These are phyloP conservation scores for Saccharomycopsis babjevae DNA, from an alignment of 805 yeast species.

Conservation along the genomic window DNA sequence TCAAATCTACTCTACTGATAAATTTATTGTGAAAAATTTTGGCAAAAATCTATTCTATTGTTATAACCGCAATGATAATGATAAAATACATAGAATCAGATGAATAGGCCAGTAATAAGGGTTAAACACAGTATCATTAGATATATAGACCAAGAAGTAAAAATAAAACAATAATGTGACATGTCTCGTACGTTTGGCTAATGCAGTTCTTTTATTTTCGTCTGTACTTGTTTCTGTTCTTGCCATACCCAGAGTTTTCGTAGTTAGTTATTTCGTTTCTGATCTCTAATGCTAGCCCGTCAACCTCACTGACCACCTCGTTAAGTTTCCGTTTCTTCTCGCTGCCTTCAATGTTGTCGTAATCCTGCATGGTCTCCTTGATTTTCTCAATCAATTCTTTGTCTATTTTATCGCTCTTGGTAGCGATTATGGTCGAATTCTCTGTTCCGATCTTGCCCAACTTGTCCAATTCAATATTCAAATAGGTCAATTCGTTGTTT, in stretches of 20 bases:
- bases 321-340: constrained; percentile 15
- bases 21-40: too few relatives aligned
- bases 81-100: too few relatives aligned
- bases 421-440: constrained; percentile 27
- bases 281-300: constrained; percentile 14
- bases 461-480: constrained; percentile 45
- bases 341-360: not conserved
- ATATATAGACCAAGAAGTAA: not conserved
- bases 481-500: constrained; percentile 53
- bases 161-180: too few relatives aligned
- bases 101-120: too few relatives aligned
- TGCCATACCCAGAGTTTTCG: constrained; percentile 10
- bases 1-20: too few relatives aligned
- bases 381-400: constrained; percentile 15
- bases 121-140: not conserved
- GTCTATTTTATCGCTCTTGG: constrained; percentile 15
- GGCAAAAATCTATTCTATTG: too few relatives aligned
- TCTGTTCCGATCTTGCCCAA: constrained; percentile 42
- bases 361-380: constrained; percentile 7
- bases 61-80: too few relatives aligned
- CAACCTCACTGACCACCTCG: constrained; percentile 17
- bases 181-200: too few relatives aligned
- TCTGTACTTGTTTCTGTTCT: constrained; percentile 14
- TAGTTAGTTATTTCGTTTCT: constrained; percentile 8
- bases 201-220: not conserved